phyloP scores from a whole-genome alignment of 2,329 filamentous ascomycete species.

The Talaromyces sp. region DNA sequence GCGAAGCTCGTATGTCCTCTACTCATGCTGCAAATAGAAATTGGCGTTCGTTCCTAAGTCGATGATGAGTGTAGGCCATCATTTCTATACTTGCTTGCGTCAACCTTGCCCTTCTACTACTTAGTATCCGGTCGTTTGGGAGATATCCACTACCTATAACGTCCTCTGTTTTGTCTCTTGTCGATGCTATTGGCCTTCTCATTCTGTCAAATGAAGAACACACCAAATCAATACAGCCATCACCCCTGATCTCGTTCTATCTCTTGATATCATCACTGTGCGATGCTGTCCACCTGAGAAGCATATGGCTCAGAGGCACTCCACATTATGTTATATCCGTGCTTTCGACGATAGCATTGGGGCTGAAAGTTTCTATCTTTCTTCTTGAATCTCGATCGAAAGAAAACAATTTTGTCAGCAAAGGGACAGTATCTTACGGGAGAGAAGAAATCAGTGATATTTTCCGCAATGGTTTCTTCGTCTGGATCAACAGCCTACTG shows the following conservation, averaged over 20 bases:
- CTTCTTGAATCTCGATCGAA: background rate
- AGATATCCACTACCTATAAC: background rate
- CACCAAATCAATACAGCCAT: background rate
- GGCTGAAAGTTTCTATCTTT: background rate
- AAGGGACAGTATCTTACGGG: background rate
- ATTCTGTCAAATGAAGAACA: background rate
- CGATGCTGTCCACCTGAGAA: background rate
- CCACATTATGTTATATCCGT: background rate
- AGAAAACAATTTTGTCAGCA: background rate
- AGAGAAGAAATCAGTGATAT: background rate
- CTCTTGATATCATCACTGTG: background rate
- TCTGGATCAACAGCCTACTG: background rate
- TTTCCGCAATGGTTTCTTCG: background rate
- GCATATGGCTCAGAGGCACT: background rate
- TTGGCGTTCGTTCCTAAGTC: background rate
- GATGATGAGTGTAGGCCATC: background rate
- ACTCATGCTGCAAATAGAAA: background rate
- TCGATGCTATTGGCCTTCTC: background rate
- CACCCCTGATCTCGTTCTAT: background rate
- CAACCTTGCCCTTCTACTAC: background rate
- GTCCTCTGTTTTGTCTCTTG: background rate
- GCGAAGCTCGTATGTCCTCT: background rate
- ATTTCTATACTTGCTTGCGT: background rate
- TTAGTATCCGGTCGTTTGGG: background rate
- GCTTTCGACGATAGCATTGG: background rate